Percentiles rank a stretch among this genome's conserved stretches.
Evolutionary conservation across 345 rosid genomes (phyloP).

Genomic region (Geranium brycei): DNA sequence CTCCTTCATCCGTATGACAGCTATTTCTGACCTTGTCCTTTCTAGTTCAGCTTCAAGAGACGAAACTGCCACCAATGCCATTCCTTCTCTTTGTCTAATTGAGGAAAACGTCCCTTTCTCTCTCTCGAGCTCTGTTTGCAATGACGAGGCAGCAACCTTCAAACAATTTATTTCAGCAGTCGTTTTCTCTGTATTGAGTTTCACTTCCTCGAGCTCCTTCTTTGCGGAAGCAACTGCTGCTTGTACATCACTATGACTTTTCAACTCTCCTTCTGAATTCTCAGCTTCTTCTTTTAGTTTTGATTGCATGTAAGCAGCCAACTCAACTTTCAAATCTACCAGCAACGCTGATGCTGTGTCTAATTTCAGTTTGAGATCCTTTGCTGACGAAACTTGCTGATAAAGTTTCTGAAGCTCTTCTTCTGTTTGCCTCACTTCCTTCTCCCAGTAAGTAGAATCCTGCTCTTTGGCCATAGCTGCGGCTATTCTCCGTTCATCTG

Average conservation of each 20-base stretch:
- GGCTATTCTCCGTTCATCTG: constrained; percentile 77
- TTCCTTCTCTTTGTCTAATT: constrained; percentile 66
- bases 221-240: constrained; percentile 57
- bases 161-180: constrained; percentile 53
- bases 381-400: constrained; percentile 54
- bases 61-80: constrained; percentile 68
- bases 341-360: constrained; percentile 58
- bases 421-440: constrained; percentile 69
- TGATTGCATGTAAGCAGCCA: constrained; percentile 33
- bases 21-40: constrained; percentile 41
- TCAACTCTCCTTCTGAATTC: constrained; percentile 14
- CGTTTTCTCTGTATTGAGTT: constrained; percentile 62
- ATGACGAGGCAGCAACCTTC: constrained; percentile 54
- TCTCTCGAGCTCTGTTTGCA: constrained; percentile 52
- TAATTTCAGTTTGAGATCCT: constrained; percentile 60
- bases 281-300: too few relatives aligned
- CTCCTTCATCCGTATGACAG: constrained; percentile 43
- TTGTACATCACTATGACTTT: constrained; percentile 36
- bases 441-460: constrained; percentile 73
- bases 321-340: constrained; percentile 65
- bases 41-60: constrained; percentile 73
- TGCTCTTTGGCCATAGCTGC: constrained; percentile 75
- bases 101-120: constrained; percentile 49
- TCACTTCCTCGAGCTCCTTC: constrained; percentile 78
- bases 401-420: constrained; percentile 61